phyloP scores from a whole-genome alignment of 768 basidiomycete genomes.

The Trametes gibbosa region DNA sequence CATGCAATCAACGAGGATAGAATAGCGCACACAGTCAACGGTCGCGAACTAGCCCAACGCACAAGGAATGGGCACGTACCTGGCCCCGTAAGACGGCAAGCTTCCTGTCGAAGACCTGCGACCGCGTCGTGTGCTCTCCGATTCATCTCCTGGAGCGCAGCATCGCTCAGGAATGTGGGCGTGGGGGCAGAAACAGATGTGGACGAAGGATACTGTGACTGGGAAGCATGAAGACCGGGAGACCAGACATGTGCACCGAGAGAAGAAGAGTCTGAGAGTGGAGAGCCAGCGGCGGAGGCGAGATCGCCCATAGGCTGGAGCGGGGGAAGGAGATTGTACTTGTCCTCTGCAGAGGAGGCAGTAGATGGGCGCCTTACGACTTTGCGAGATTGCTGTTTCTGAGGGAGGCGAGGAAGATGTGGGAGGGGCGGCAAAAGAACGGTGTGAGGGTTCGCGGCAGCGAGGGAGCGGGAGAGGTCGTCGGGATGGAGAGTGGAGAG shows the following conservation, averaged over 20 bases:
- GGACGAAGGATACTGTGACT: neutral
- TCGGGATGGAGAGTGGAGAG: slow-evolving; percentile 14
- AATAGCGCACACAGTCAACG: neutral
- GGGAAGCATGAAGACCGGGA: neutral
- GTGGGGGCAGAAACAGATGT: neutral
- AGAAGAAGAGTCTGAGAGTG: neutral
- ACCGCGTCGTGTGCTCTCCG: slow-evolving; percentile 25
- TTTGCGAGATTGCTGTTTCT: slow-evolving; percentile 25
- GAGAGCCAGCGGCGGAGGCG: slow-evolving; percentile 9
- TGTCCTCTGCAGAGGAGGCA: slow-evolving; percentile 44
- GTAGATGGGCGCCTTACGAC: slow-evolving; percentile 40
- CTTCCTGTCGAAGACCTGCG: slow-evolving; percentile 27
- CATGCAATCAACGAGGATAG: no score
- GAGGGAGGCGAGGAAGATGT: slow-evolving; percentile 28
- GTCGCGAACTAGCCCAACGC: neutral
- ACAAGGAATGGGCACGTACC: slow-evolving; percentile 18
- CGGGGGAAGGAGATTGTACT: slow-evolving; percentile 37
- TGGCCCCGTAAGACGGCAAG: slow-evolving; percentile 24
- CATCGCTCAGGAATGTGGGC: slow-evolving; percentile 1
- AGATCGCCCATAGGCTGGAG: slow-evolving; percentile 19
- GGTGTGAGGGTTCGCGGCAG: slow-evolving; percentile 19
- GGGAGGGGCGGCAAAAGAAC: slow-evolving; percentile 31
- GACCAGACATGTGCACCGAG: neutral
- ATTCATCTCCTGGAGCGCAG: slow-evolving; percentile 27
- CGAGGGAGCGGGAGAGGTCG: slow-evolving; percentile 23